phyloP scores from a whole-genome alignment of 2,329 filamentous ascomycete genomes.

The Acrodontium crateriforme region DNA sequence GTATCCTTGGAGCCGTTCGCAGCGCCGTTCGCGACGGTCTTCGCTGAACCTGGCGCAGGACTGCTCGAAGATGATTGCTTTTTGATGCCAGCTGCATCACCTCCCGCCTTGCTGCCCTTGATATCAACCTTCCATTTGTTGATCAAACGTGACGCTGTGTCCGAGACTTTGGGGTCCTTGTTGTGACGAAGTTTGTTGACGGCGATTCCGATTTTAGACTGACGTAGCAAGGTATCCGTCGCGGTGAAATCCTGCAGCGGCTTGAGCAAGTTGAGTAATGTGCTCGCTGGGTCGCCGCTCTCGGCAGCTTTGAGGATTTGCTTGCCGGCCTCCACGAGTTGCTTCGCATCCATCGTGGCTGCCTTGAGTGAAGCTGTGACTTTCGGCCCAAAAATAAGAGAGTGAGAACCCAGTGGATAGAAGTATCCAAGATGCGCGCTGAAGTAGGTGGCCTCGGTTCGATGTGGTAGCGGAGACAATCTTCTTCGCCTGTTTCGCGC shows the following conservation, averaged over 20 bases:
- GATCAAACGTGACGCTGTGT: conserved; percentile 68
- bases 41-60: conserved; percentile 33
- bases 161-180: conserved; percentile 58
- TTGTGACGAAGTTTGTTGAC: conserved; percentile 77
- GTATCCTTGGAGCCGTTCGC: conserved; percentile 27
- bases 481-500: too few species aligned
- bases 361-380: too few species aligned
- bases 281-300: conserved; percentile 59
- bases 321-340: conserved; percentile 64
- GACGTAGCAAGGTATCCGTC: conserved; percentile 78
- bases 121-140: conserved; percentile 76
- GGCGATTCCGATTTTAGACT: conserved; percentile 80
- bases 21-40: conserved; percentile 21
- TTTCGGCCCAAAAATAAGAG: too few species aligned
- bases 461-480: too few species aligned
- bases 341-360: conserved; percentile 59
- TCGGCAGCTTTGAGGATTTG: conserved; percentile 65
- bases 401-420: too few species aligned
- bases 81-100: conserved; percentile 24
- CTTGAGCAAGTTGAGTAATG: conserved; percentile 59
- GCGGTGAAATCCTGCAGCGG: conserved; percentile 69
- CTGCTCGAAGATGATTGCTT: conserved; percentile 29
- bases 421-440: too few species aligned
- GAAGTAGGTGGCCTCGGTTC: not conserved
- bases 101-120: too few species aligned